These are phyloP conservation scores for Phanerochaete carnosa DNA, from an alignment of 768 basidiomycete species.

Conservation along the genomic window DNA sequence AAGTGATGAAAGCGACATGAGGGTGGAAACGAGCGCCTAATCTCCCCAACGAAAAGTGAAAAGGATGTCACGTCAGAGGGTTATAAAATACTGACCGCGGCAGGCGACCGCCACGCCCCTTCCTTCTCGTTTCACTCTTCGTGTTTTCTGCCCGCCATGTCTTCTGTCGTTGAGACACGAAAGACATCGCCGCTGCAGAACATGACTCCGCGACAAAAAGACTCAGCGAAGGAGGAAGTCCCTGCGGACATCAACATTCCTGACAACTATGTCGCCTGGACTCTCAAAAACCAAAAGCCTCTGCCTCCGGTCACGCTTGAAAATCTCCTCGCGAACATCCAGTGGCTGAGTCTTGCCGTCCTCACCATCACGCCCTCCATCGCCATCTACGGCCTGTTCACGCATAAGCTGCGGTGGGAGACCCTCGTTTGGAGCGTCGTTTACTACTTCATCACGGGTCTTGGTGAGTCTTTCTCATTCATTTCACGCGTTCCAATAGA, in stretches of 20 bases:
- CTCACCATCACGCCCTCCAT: conserved; percentile 75
- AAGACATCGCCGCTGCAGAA: conserved; percentile 18
- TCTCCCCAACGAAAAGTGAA: background rate
- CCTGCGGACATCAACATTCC: conserved; percentile 40
- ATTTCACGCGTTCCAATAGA: too few species aligned
- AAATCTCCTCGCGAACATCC: conserved; percentile 25
- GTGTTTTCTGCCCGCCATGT: conserved; percentile 23
- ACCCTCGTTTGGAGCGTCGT: conserved; percentile 66
- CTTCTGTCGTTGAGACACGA: conserved; percentile 24
- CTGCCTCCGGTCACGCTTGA: conserved; percentile 44
- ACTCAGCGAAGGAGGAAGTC: conserved; percentile 15
- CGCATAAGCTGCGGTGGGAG: conserved; percentile 64
- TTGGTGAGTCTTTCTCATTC: conserved; percentile 48
- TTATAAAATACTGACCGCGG: background rate
- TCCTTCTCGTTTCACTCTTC: conserved; percentile 3
- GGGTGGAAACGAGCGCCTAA: background rate
- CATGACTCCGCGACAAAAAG: background rate
- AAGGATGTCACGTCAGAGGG: background rate
- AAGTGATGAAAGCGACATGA: background rate
- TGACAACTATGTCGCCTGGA: conserved; percentile 56
- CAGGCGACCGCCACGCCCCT: background rate
- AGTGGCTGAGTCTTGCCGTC: conserved; percentile 42
- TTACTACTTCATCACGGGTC: conserved; percentile 79
- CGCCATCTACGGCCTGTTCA: conserved; percentile 67
- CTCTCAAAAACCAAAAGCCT: conserved; percentile 44